phyloP scores from a whole-genome alignment of 441 rosid genomes.

The Capsella rubella region DNA sequence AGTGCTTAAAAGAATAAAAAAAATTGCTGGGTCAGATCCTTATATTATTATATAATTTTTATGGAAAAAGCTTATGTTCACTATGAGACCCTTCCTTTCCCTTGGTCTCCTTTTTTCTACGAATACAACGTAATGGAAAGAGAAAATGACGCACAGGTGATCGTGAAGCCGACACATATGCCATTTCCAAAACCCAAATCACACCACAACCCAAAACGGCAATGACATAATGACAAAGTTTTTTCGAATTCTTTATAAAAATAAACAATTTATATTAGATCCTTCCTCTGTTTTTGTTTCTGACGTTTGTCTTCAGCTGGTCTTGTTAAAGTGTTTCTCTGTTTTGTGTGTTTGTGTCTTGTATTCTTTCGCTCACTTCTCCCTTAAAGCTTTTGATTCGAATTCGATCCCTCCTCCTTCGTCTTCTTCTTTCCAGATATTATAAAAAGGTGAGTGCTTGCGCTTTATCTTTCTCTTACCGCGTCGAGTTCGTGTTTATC shows the following conservation, averaged over 20 bases:
- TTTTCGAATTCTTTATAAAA: constrained; percentile 17
- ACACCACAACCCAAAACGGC: constrained; percentile 27
- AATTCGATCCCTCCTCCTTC: background rate
- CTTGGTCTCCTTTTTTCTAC: background rate
- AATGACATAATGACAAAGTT: constrained; percentile 32
- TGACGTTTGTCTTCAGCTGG: constrained; percentile 27
- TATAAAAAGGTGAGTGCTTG: constrained; percentile 30
- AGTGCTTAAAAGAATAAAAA: background rate
- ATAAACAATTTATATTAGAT: background rate
- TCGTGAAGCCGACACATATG: constrained; percentile 36
- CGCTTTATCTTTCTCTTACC: constrained; percentile 16
- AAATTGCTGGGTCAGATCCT: constrained; percentile 4
- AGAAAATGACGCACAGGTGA: constrained; percentile 18
- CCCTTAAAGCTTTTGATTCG: background rate
- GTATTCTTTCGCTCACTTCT: constrained; percentile 13
- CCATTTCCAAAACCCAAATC: constrained; percentile 19
- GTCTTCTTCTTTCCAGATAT: constrained; percentile 6
- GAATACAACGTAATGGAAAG: constrained; percentile 27
- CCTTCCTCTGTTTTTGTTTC: constrained; percentile 24
- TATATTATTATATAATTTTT: background rate
- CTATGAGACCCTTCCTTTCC: no score
- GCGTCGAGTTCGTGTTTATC: constrained; percentile 42
- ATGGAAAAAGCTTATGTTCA: background rate
- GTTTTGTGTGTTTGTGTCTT: background rate
- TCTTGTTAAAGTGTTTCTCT: constrained; percentile 29